A percentile compares a stretch with the other conserved stretches of the same genome.
phyloP scores from a whole-genome alignment of 768 basidiomycete species.

The Mycena leptocephala region DNA sequence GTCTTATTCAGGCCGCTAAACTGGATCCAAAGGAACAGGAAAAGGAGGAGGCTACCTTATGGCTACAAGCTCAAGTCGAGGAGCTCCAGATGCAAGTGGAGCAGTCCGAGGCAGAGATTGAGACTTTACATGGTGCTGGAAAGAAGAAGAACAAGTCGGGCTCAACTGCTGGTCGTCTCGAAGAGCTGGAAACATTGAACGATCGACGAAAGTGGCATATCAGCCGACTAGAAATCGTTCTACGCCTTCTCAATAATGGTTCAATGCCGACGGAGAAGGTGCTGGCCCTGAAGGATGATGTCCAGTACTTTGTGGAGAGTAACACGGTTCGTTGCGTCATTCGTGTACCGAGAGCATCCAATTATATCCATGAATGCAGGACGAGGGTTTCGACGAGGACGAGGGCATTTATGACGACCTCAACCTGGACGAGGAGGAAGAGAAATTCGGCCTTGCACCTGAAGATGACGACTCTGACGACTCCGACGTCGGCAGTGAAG shows the following conservation, averaged over 20 bases:
- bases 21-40: constrained; percentile 98
- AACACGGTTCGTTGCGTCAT: constrained; percentile 82
- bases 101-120: constrained; percentile 94
- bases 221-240: constrained; percentile 91
- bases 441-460: constrained; percentile 87
- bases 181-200: constrained; percentile 90
- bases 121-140: constrained; percentile 82
- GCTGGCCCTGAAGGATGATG: constrained; percentile 90
- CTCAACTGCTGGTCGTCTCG: constrained; percentile 78
- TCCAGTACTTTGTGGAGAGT: constrained; percentile 95
- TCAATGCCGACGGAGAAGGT: constrained; percentile 89
- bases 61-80: constrained; percentile 93
- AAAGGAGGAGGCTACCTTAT: constrained; percentile 90
- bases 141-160: constrained; percentile 90
- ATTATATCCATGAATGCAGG: constrained; percentile 64
- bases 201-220: constrained; percentile 98
- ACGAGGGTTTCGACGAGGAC: constrained; percentile 98
- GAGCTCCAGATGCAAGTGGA: constrained; percentile 95
- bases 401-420: constrained; percentile 98
- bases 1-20: constrained; percentile 93
- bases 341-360: constrained; percentile 31
- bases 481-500: constrained; percentile 83
- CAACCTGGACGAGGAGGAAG: constrained; percentile 96
- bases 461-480: constrained; percentile 88
- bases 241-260: constrained; percentile 95